Evolutionary conservation across 768 basidiomycete species (phyloP), one percentile per base, ranked within the genome.

Genomic region (Hirschioporus abietinus): DNA sequence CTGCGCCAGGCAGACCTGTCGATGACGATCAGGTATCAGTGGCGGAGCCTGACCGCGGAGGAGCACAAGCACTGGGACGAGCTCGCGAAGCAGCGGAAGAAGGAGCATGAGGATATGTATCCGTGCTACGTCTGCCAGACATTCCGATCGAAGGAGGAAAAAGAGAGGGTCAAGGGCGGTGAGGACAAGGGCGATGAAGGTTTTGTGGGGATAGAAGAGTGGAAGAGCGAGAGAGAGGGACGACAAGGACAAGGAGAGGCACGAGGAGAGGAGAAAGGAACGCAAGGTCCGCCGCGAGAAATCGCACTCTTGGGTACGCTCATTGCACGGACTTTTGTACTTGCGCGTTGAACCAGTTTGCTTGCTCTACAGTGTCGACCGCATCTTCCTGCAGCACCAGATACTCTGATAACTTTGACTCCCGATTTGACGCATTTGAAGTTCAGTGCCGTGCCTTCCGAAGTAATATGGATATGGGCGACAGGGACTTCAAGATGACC

Each of bases 21-120:
- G 58, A 92, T 92, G 81, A 87, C 86, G 34, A 92, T 92, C 77
- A 89, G 88, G 72, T 87, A 88, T 78, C 87, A 90, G 78, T 92
- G 91, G 91, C 90, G 90, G 78, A 75, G 81, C 26, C 83, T 92
- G 64, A 72, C 85, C 15, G 63, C 83, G 35, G 88, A n/a, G n/a
- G n/a, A n/a, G n/a, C n/a, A n/a, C n/a, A n/a, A n/a, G n/a, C n/a
- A n/a, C n/a, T n/a, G n/a, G n/a, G n/a, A n/a, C n/a, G n/a, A n/a
- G n/a, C n/a, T n/a, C n/a, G n/a, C n/a, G n/a, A n/a, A n/a, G n/a
- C n/a, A n/a, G n/a, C n/a, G n/a, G n/a, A n/a, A n/a, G n/a, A n/a
- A n/a, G n/a, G n/a, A n/a, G n/a, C n/a, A n/a, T n/a, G n/a, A n/a
- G n/a, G n/a, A n/a, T n/a, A n/a, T n/a, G n/a, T n/a, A n/a, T n/a